These are phyloP conservation scores for Bathelium albidoporum DNA, from an alignment of 495 filamentous ascomycete genomes.

Conservation along the genomic window DNA sequence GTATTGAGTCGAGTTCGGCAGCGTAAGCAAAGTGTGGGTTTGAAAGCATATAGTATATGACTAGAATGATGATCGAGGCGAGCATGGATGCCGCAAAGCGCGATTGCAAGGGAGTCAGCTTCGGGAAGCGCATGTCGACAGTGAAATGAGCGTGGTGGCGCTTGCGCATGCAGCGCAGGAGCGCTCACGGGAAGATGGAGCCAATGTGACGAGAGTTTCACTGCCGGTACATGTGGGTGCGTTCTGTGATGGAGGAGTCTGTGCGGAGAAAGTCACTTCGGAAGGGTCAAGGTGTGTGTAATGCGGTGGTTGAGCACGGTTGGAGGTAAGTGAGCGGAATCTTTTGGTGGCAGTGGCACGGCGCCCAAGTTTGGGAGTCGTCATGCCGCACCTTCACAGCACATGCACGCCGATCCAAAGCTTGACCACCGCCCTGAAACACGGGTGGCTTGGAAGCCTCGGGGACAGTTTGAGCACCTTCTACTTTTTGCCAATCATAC, in stretches of 20 bases:
- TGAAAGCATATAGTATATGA: constrained; percentile 47
- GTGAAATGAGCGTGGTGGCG: constrained; percentile 37
- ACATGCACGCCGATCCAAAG: too few species aligned
- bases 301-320: background rate
- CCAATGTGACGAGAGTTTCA: background rate
- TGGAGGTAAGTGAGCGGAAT: background rate
- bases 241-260: background rate
- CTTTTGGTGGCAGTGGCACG: background rate
- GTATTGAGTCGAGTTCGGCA: constrained; percentile 38
- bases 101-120: constrained; percentile 56
- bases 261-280: too few species aligned
- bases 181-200: background rate
- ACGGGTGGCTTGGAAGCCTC: background rate
- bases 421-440: background rate
- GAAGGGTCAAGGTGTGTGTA: background rate
- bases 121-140: constrained; percentile 23
- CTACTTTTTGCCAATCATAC: too few species aligned
- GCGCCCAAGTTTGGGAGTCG: background rate
- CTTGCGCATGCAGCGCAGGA: background rate
- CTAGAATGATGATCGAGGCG: constrained; percentile 43
- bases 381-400: constrained; percentile 1
- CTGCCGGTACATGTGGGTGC: background rate
- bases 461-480: too few species aligned
- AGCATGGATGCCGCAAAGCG: constrained; percentile 55
- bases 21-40: constrained; percentile 50